A percentile compares a stretch with the other conserved stretches of the same genome.
Conservation (phyloP, 2,329 filamentous ascomycete genomes). For the Hirsutella rhossiliensis region DNA sequence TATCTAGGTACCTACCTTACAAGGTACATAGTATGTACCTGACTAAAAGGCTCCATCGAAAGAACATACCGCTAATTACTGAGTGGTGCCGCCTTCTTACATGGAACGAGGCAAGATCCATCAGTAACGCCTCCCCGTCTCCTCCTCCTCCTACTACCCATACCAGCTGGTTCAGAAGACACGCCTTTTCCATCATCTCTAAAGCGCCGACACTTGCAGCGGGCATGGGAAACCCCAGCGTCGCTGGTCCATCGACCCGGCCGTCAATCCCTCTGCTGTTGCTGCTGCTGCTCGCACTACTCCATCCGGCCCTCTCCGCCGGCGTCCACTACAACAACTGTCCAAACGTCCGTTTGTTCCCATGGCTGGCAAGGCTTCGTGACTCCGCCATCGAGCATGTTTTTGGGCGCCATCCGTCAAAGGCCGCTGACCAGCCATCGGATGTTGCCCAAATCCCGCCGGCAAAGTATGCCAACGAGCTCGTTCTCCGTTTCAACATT, state of each 20-base stretch:
- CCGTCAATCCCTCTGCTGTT: neutral
- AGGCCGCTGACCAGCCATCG: constrained; percentile 11
- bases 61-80: too few relatives aligned
- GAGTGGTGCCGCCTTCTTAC: too few relatives aligned
- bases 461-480: constrained; percentile 57
- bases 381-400: constrained; percentile 36
- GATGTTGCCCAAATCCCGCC: constrained; percentile 20
- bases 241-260: neutral
- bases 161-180: too few relatives aligned
- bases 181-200: too few relatives aligned
- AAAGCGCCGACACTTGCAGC: too few relatives aligned
- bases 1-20: too few relatives aligned
- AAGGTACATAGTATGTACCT: too few relatives aligned
- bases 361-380: constrained; percentile 37
- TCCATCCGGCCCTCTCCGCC: neutral
- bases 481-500: constrained; percentile 85
- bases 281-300: neutral
- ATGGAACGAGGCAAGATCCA: too few relatives aligned
- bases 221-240: neutral
- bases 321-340: constrained; percentile 7
- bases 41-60: too few relatives aligned
- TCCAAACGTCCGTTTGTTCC: constrained; percentile 20
- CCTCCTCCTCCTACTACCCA: too few relatives aligned
- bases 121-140: too few relatives aligned
- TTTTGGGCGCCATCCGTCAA: constrained; percentile 31